Evolutionary conservation across 257 asterid genomes (phyloP), one percentile per base, ranked within the genome.

Genomic region (Salvia miltiorrhiza): DNA sequence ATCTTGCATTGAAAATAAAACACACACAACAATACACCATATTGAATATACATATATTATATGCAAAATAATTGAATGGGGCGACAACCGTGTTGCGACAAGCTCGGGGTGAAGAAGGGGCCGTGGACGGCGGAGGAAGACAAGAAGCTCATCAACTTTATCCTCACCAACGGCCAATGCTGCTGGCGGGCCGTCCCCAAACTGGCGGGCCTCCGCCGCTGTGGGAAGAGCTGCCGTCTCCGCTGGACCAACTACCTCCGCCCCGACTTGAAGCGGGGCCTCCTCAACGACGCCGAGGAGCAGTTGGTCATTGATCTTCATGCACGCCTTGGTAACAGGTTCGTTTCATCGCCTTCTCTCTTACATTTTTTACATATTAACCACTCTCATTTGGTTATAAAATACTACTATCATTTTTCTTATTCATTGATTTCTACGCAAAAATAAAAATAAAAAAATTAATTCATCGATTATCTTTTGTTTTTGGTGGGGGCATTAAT

Each of bases 111-210:
- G 67, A 93, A 93, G 83, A 93, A 93, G 74, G 98, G 98, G 50
- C 98, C 98, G 37, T 93, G 98, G 98, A 93, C 95, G 40, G 92
- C 93, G 14, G 98, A 93, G 74, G 98, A 93, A 78, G 98, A 93
- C 78, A 90, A 82, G 84, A 93, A 93, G 24, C 90, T 93, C 48
- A 88, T 93, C 17, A 87, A 77, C 44, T 93, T 93, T 39, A 90
- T 93, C 21, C 86, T 93, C 43, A 84, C 92, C 1, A 90, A 93
- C 41, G 98, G 97, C 77, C 97, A 88, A 87, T 88, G 98, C 76
- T 93, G 98, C 67, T 93, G 98, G 98, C 81, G 98, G 54, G 97
- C 97, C 16, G 96, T 93, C 39, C 98, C 98, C 0, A 93, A 93
- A 81, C 87, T 93, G 26, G 98, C 98, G n/a, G 98, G 98, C 1